Evolutionary conservation across 805 yeast species (phyloP), one percentile per base, ranked within the genome.

Genomic region (Brettanomyces anomalus): DNA sequence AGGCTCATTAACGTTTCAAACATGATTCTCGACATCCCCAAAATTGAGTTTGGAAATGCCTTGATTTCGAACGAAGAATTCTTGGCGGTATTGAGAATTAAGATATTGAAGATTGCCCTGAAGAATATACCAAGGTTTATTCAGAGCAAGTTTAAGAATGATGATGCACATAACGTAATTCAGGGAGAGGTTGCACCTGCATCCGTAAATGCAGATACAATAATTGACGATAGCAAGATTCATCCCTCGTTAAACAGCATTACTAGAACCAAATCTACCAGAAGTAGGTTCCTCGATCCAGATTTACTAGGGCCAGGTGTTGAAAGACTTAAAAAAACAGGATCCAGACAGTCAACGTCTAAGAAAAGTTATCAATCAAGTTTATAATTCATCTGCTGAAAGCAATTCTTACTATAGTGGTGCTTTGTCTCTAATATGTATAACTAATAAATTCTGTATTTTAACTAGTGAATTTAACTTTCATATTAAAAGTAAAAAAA

Each of bases 1-100:
- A 77, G 80, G 49, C 62, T 90, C 39, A 71, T 85, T 28, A 87
- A 88, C 56, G 85, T 90, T 4, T 80, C 87, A 37, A 76, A 81
- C 49, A 77, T 90, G 51, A 71, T 68, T 11, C 64, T 90, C 39
- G 69, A 70, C 5, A 59, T 86, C 41, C 96, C 97, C 3, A 67
- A 62, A 6, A 61, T 87, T 38, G 65, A 67, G 42, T 77, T 82
- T 55, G 50, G 58, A 21, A 76, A 83, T 59, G 76, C 74, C 62
- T 70, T 83, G 3, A 79, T 93, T 81, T 79, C 94, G 1, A 70
- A 76, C 41, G 70, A 79, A 42, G 97, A 89, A 48, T 64, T 89
- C 24, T 67, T 82, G 5, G 57, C 72, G 51, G 69, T 74, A 26
- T 56, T 89, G 41, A 77, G 80, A 57, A 81, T 77, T 51, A 79